Evolutionary conservation across 1,139 yeast species (phyloP), one percentile per base, ranked within the genome.

Genomic region (Casaregolazyma lundiana): DNA sequence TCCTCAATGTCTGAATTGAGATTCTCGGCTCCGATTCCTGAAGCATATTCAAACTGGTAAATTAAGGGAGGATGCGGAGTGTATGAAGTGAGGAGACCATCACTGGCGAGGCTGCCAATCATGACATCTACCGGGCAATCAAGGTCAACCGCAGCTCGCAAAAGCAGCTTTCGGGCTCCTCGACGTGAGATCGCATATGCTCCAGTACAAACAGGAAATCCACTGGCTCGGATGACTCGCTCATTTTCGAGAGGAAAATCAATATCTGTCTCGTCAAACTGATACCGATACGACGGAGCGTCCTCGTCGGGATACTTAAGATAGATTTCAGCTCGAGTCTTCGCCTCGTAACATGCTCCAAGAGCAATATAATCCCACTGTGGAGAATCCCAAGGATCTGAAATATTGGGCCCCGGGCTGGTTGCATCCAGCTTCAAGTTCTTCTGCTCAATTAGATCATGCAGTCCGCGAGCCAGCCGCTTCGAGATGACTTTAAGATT

Each of bases 111-210:
- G 17, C 47, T 46, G 1, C 40, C 43, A 19, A 53, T 46, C 38
- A 49, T 30, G n/a, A 43, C 35, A 38, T 53, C 57, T 7, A 53
- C 51, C 2, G 57, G 53, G 13, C 24, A 21, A 34, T 50, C 41
- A 35, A 46, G 29, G 18, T 53, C 54, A 8, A 53, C 32, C 8
- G 47, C 47, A 4, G 36, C 34, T 22, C 54, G 42, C 24, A 52
- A 39, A 13, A 53, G 42, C 24, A 53, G 45, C 39, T 52, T 53
- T 11, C 29, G 20, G 7, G 57, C 57, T 2, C 57, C 57, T 6
- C 38, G 8, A 9, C 44, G 44, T 6, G 52, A 35, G 15, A 53
- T 34, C 5, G 55, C 57, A 34, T 53, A 53, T 4, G 52, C 57
- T 20, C 51, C 50, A 4, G 55, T 48, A 40, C 57, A 53, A n/a